A percentile compares a stretch with the other conserved stretches of the same genome.
Conservation (phyloP, 2,329 filamentous ascomycete genomes). For the Cryphonectria radicalis region DNA sequence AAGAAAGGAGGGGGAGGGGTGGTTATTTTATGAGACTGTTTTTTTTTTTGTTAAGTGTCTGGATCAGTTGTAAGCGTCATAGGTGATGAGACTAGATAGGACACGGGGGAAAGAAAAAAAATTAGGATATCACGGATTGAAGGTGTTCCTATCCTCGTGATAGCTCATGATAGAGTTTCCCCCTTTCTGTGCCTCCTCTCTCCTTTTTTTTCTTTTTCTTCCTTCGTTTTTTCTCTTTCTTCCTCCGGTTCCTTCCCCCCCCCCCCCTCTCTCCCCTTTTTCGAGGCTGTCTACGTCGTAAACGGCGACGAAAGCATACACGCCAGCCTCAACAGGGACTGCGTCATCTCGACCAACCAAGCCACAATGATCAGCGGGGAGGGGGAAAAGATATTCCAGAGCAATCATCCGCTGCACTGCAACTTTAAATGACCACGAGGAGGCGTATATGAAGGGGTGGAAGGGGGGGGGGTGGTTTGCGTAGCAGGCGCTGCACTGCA, state of each 20-base stretch:
- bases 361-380: not conserved
- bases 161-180: not conserved
- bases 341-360: not conserved
- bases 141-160: not conserved
- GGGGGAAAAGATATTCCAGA: not conserved
- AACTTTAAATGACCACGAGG: not conserved
- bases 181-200: not conserved
- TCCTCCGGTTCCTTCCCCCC: not conserved
- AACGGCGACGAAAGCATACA: not conserved
- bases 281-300: not conserved
- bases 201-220: no score
- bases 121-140: not conserved
- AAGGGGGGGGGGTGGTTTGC: no score
- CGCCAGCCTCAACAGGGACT: not conserved
- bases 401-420: not conserved
- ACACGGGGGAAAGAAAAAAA: not conserved
- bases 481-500: not conserved
- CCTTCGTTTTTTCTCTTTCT: no score
- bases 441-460: not conserved
- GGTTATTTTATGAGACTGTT: not conserved
- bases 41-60: not conserved
- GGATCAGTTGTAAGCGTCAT: conserved; percentile 3
- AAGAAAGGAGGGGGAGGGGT: not conserved
- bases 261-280: not conserved
- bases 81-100: not conserved